Evolutionary conservation across 2,329 filamentous ascomycete genomes (phyloP), one percentile per base, ranked within the genome.

Genomic region (Botrytis paeoniae): DNA sequence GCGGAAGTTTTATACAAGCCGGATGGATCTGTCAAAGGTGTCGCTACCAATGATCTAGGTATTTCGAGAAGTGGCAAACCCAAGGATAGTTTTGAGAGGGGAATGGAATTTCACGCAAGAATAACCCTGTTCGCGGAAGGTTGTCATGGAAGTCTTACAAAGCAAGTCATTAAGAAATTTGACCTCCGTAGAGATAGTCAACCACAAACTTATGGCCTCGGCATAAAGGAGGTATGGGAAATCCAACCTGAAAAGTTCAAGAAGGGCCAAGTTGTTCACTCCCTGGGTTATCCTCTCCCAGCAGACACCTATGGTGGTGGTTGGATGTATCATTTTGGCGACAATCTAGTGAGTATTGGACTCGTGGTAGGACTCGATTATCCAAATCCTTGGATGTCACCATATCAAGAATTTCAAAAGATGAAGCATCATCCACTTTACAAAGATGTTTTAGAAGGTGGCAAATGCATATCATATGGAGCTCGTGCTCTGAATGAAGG

Each of bases 311-410:
- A 99, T 81, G 96, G 96, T 77, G 96, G 96, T 77, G 94, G 93
- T n/a, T 99, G 94, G 91, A 95, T 99, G 93, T 99, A 99, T 81
- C 96, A 99, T 83, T 99, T 98, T 82, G 96, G 95, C 54, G 95
- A 99, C 79, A 99, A 98, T 83, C 88, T 98, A 79, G 95, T 99
- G 74, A 94, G 91, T 77, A 87, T 99, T 72, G 96, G 96, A 37
- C 86, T 98, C 29, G 96, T 99, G 18, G 93, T 97, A 54, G 95
- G 95, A 37, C 87, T 99, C 71, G 96, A 99, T 85, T 99, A 99
- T 82, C 87, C 93, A 60, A 99, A 99, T 83, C 96, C 96, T 0
- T 99, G 95, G 94, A 84, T 98, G 72, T 96, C 95, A 5, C 96
- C 96, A 0, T 99, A 98, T 81, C 89, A 91, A 73, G 96, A 99